Percentiles rank a stretch among this genome's conserved stretches.
Evolutionary conservation across 2,329 filamentous ascomycete genomes (phyloP).

Genomic region (Paradendryphiella salina): DNA sequence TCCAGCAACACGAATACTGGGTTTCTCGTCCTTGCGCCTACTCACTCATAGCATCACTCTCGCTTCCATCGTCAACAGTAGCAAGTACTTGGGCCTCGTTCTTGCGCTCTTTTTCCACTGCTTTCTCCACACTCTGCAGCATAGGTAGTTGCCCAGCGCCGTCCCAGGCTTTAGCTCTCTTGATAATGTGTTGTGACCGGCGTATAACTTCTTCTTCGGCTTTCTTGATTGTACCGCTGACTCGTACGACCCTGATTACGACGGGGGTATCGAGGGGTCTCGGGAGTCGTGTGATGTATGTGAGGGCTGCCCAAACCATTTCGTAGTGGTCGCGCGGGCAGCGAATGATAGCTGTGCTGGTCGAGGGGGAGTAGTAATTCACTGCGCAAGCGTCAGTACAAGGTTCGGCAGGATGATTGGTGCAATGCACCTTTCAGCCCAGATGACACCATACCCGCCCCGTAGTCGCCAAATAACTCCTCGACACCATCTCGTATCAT

Average conservation of each 20-base stretch:
- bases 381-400: constrained; percentile 56
- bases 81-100: constrained; percentile 22
- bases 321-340: constrained; percentile 81
- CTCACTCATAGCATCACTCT: constrained; percentile 31
- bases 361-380: constrained; percentile 90
- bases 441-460: constrained; percentile 71
- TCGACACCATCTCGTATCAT: constrained; percentile 57
- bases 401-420: background rate
- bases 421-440: constrained; percentile 65
- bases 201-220: constrained; percentile 87
- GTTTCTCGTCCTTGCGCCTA: background rate
- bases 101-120: constrained; percentile 27
- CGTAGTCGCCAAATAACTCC: constrained; percentile 72
- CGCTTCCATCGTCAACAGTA: constrained; percentile 18
- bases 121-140: constrained; percentile 30
- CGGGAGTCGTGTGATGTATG: constrained; percentile 73
- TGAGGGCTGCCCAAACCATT: constrained; percentile 86
- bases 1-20: background rate
- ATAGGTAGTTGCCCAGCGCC: constrained; percentile 12
- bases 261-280: constrained; percentile 64
- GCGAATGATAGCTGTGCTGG: constrained; percentile 88
- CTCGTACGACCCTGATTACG: constrained; percentile 80
- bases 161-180: constrained; percentile 61
- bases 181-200: constrained; percentile 71
- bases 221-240: constrained; percentile 92